These are phyloP conservation scores for Zymoseptoria ardabiliae DNA, from an alignment of 2,329 filamentous ascomycete species.

Conservation along the genomic window DNA sequence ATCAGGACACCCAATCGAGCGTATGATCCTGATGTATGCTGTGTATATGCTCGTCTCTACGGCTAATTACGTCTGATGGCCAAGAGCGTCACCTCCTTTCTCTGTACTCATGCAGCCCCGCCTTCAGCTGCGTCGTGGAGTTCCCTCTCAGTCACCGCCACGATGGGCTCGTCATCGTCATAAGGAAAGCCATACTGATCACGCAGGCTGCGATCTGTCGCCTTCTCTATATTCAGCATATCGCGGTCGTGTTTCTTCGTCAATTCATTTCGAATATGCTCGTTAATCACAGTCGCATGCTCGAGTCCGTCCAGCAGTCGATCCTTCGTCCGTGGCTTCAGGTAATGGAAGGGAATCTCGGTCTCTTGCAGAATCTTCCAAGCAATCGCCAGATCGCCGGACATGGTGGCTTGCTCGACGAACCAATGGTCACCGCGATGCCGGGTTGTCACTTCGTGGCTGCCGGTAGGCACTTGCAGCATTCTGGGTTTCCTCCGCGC, in stretches of 20 bases:
- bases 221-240: conserved; percentile 25
- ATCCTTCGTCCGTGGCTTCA: conserved; percentile 16
- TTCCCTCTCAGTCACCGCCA: conserved; percentile 12
- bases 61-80: neutral
- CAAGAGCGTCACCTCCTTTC: neutral
- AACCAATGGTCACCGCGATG: conserved; percentile 30
- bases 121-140: conserved; percentile 21
- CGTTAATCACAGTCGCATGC: conserved; percentile 19
- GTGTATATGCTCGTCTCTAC: neutral
- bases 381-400: conserved; percentile 24
- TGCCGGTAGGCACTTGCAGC: conserved; percentile 4
- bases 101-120: neutral
- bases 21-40: neutral
- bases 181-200: conserved; percentile 27
- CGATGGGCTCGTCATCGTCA: conserved; percentile 11
- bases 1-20: no score
- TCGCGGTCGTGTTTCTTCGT: conserved; percentile 25
- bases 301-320: conserved; percentile 24
- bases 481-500: conserved; percentile 16
- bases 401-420: conserved; percentile 27
- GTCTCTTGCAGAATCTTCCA: conserved; percentile 27
- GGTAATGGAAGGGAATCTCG: conserved; percentile 14
- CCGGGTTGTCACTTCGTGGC: conserved; percentile 15
- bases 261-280: conserved; percentile 22
- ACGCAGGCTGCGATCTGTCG: conserved; percentile 17